Conservation (phyloP, 2,329 filamentous ascomycete species). For the Ophiostoma triangulosporum region DNA sequence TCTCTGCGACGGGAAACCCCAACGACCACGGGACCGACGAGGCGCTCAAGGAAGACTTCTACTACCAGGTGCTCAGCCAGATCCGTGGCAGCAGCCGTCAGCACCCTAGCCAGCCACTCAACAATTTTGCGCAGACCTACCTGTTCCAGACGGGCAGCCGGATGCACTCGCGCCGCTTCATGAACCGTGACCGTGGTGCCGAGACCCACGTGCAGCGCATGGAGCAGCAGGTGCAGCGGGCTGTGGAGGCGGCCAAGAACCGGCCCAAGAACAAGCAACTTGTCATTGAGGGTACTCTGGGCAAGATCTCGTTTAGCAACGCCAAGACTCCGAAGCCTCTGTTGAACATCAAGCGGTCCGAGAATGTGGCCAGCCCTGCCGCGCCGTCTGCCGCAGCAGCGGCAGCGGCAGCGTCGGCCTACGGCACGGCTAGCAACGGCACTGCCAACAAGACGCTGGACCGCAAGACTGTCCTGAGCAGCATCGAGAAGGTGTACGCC, state of each 20-base stretch:
- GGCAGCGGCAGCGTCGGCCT: not conserved
- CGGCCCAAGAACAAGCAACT: constrained; percentile 97
- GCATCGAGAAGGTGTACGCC: constrained; percentile 79
- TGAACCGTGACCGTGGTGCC: constrained; percentile 53
- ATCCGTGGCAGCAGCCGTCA: constrained; percentile 83
- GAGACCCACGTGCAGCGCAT: constrained; percentile 98
- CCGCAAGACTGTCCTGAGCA: constrained; percentile 68
- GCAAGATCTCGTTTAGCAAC: constrained; percentile 98
- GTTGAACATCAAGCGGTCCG: constrained; percentile 84
- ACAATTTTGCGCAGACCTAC: constrained; percentile 96
- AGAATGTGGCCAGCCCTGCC: constrained; percentile 24
- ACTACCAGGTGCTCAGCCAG: constrained; percentile 94
- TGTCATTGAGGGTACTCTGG: constrained; percentile 87
- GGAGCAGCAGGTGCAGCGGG: constrained; percentile 96
- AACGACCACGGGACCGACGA: constrained; percentile 69
- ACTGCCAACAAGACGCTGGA: constrained; percentile 41
- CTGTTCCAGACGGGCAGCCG: constrained; percentile 87
- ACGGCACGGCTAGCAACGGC: not conserved
- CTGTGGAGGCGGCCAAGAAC: constrained; percentile 92
- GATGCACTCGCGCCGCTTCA: constrained; percentile 58
- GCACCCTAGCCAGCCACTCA: constrained; percentile 83
- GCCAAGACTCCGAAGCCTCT: constrained; percentile 92
- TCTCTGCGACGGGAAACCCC: constrained; percentile 79
- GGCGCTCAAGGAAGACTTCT: constrained; percentile 83
- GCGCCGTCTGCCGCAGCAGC: constrained; percentile 28